Percentiles rank a stretch among this genome's conserved stretches.
Evolutionary conservation across 305 asterid genomes (phyloP).

Genomic region (Ilex paraguariensis): DNA sequence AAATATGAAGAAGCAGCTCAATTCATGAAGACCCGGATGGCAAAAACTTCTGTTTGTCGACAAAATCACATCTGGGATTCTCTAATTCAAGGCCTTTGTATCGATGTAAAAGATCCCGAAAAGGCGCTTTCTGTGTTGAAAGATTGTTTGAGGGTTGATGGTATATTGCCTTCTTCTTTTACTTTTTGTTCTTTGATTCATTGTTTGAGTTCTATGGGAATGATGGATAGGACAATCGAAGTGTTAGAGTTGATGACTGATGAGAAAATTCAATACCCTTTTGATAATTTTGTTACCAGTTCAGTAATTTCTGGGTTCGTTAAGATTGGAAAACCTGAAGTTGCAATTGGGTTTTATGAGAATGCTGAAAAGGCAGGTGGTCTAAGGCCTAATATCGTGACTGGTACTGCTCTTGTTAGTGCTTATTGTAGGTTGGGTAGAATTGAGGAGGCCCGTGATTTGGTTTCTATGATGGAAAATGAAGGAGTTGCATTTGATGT

Average conservation of each 20-base stretch:
- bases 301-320: slow-evolving; percentile 72
- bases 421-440: slow-evolving; percentile 57
- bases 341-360: slow-evolving; percentile 63
- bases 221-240: slow-evolving; percentile 57
- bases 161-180: slow-evolving; percentile 54
- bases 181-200: slow-evolving; percentile 47
- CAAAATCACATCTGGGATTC: slow-evolving; percentile 43
- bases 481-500: slow-evolving; percentile 48
- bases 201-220: slow-evolving; percentile 46
- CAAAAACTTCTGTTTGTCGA: slow-evolving; percentile 23
- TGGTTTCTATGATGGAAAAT: slow-evolving; percentile 50
- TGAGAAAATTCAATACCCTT: slow-evolving; percentile 49
- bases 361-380: slow-evolving; percentile 49
- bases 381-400: slow-evolving; percentile 49
- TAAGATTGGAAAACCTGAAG: slow-evolving; percentile 66
- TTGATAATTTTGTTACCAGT: slow-evolving; percentile 64
- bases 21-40: slow-evolving; percentile 34
- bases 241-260: slow-evolving; percentile 55
- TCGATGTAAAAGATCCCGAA: slow-evolving; percentile 44
- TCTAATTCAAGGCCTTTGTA: slow-evolving; percentile 50
- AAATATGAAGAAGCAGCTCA: slow-evolving; percentile 48
- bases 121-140: slow-evolving; percentile 39
- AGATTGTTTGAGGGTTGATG: slow-evolving; percentile 30
- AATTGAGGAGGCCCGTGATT: slow-evolving; percentile 37
- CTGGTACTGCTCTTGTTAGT: slow-evolving; percentile 52